Evolutionary conservation across 2,329 filamentous ascomycete genomes (phyloP).

Genomic region (Calonectria leucothoes): DNA sequence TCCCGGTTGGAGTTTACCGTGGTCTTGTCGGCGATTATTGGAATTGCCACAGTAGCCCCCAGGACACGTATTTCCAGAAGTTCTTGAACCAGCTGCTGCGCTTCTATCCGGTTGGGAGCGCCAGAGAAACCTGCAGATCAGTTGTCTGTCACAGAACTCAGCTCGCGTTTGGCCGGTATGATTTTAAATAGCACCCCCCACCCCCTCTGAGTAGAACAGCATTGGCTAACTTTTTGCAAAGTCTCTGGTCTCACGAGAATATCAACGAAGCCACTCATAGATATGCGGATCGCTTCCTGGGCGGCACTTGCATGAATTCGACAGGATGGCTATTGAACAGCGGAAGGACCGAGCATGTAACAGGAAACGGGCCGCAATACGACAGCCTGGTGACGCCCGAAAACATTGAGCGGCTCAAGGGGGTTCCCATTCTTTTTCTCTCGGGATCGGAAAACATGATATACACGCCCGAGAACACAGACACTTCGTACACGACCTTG

Average conservation of each 20-base stretch:
- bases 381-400: constrained; percentile 59
- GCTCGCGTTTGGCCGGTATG: constrained; percentile 67
- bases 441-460: constrained; percentile 35
- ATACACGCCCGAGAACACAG: constrained; percentile 37
- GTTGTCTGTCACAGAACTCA: constrained; percentile 71
- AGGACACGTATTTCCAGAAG: constrained; percentile 57
- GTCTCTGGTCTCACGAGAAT: constrained; percentile 70
- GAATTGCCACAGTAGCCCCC: constrained; percentile 29
- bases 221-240: constrained; percentile 21
- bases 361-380: constrained; percentile 62
- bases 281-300: constrained; percentile 71
- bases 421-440: constrained; percentile 61
- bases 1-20: constrained; percentile 26
- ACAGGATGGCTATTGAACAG: constrained; percentile 68
- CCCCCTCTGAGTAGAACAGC: background rate
- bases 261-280: constrained; percentile 74
- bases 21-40: constrained; percentile 28
- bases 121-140: constrained; percentile 70
- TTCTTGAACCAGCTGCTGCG: constrained; percentile 67
- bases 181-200: background rate
- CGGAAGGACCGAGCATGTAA: constrained; percentile 63
- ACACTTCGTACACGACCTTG: constrained; percentile 34
- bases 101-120: constrained; percentile 63
- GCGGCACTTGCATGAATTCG: constrained; percentile 67
- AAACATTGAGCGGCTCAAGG: constrained; percentile 63